Percentiles rank a stretch among this genome's conserved stretches.
These are phyloP conservation scores for Aspergillus asperescens DNA, from an alignment of 495 filamentous ascomycete species.

Conservation along the genomic window DNA sequence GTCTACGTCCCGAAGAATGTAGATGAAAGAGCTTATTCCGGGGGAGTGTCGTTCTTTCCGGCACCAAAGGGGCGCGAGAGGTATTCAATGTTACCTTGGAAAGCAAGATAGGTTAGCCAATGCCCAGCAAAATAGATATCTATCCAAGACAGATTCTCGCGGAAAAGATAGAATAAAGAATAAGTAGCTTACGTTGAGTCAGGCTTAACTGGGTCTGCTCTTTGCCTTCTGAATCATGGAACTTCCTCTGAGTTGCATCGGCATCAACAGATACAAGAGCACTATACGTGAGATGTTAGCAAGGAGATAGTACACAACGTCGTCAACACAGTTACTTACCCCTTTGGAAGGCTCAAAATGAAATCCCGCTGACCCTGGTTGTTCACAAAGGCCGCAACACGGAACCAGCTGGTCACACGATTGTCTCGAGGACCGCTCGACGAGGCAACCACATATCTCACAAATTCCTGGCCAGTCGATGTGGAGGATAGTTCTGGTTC, in stretches of 20 bases:
- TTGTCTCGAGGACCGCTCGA: conserved; percentile 53
- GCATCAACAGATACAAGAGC: conserved; percentile 51
- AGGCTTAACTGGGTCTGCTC: conserved; percentile 53
- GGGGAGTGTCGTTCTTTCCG: too few species aligned
- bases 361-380: background rate
- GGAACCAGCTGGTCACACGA: conserved; percentile 71
- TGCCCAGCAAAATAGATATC: too few species aligned
- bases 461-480: conserved; percentile 58
- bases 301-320: background rate
- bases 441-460: conserved; percentile 63
- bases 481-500: conserved; percentile 64
- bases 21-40: too few species aligned
- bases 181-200: conserved; percentile 59
- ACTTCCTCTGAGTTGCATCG: conserved; percentile 57
- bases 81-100: too few species aligned
- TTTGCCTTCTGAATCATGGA: conserved; percentile 60
- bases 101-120: too few species aligned
- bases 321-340: background rate
- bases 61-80: too few species aligned
- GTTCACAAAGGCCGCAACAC: conserved; percentile 35
- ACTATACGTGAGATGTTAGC: background rate
- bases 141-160: too few species aligned
- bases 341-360: background rate
- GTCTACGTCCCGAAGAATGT: too few species aligned
- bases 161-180: background rate